Evolutionary conservation across 2,329 filamentous ascomycete species (phyloP), one percentile per base, ranked within the genome.

Genomic region (Harringtonia aguacate): DNA sequence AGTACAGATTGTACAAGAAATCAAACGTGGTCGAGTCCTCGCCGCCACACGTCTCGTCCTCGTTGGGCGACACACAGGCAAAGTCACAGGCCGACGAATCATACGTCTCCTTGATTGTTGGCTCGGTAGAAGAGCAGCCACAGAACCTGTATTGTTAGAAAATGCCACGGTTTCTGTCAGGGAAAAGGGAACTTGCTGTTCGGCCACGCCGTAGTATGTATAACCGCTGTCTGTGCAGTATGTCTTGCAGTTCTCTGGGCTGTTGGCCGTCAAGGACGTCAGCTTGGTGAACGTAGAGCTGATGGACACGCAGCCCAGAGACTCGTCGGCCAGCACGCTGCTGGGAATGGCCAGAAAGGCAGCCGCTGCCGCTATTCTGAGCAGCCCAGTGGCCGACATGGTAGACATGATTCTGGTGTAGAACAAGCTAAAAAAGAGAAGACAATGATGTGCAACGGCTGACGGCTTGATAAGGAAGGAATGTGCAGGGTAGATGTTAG

Each of bases 1-100:
- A 39, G 41, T 48, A 52, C 2, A 52, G 46, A 36, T 51, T 46
- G 47, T 51, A 52, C 17, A 52, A n/a, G 20, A 51, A 47, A 3
- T 46, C 29, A 33, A 51, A 51, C 35, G 42, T 46, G 28, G 24
- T 21, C 27, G 21, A 21, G 17, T 48, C 46, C 36, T 41, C 43
- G 30, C 50, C 50, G 38, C 50, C 50, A 31, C 50, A 52, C 2
- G 31, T 29, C 36, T 47, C 43, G 14, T 6, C 20, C 41, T 45
- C 39, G 39, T 48, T 41, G 24, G 48, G 48, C 3, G 48, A 39
- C 7, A 41, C 5, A 39, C 50, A 52, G 14, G 47, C 28, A 22
- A 48, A 39, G 8, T 29, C n/a, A 35, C 50, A 52, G 2, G 44
- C 28, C 3, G 50, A 48, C 28, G 43, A 44, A 21, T 36, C 47